Evolutionary conservation across 73 alveolate genomes (phyloP).

Genomic region (Paramecium tetraurelia): DNA sequence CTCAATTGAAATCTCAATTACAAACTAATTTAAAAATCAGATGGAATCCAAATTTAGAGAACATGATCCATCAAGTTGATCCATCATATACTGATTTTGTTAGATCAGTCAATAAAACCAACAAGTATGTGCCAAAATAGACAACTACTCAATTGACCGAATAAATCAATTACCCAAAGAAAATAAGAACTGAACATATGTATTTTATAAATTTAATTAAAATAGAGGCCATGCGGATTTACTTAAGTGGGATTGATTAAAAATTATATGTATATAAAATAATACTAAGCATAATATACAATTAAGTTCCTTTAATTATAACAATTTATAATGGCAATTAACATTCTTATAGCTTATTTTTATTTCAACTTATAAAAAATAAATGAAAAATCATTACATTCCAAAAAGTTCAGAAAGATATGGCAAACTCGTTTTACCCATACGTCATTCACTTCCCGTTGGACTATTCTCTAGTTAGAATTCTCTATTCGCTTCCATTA

Average conservation of each 20-base stretch:
- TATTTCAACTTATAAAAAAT: not conserved
- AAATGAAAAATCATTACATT: not conserved
- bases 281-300: not conserved
- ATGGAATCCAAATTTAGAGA: not conserved
- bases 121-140: not conserved
- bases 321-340: too few relatives aligned
- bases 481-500: not conserved
- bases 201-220: not conserved
- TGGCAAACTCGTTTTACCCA: not conserved
- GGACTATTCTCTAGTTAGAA: not conserved
- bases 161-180: not conserved
- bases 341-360: not conserved
- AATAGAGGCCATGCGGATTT: not conserved
- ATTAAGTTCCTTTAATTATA: not conserved
- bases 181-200: not conserved
- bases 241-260: not conserved
- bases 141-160: not conserved
- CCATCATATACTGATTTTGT: slow-evolving; percentile 12
- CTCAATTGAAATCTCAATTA: not conserved
- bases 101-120: not conserved
- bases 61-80: not conserved
- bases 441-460: not conserved
- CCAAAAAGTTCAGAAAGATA: slow-evolving; percentile 13
- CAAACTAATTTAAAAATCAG: not conserved
- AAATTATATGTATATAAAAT: not conserved